phyloP scores from a whole-genome alignment of 2,329 filamentous ascomycete genomes.

The Teratosphaeria epicoccoides region DNA sequence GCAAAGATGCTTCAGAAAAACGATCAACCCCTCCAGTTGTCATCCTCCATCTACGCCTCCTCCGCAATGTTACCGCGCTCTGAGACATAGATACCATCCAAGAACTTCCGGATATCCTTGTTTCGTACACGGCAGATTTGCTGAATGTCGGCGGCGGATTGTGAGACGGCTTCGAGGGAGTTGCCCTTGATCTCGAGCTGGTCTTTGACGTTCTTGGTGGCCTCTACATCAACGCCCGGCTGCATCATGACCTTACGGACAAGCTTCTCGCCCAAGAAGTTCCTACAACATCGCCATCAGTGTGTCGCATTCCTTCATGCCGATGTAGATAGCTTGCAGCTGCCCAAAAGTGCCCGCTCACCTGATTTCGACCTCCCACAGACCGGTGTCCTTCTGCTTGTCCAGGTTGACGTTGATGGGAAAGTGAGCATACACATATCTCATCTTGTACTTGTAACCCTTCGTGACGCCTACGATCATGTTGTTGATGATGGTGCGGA shows the following conservation, averaged over 20 bases:
- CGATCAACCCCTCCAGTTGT: neutral
- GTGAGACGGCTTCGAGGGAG: constrained; percentile 93
- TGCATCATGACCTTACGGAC: constrained; percentile 86
- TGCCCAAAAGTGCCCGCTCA: constrained; percentile 39
- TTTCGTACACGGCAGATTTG: constrained; percentile 99
- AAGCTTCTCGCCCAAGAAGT: constrained; percentile 99
- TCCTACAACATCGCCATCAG: constrained; percentile 40
- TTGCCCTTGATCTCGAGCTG: constrained; percentile 89
- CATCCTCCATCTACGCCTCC: neutral
- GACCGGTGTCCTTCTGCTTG: constrained; percentile 84
- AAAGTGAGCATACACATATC: constrained; percentile 99
- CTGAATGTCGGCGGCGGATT: constrained; percentile 98
- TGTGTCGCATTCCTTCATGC: neutral
- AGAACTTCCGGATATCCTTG: constrained; percentile 99
- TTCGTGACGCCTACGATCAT: constrained; percentile 96
- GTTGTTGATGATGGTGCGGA: constrained; percentile 98
- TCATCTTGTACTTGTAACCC: constrained; percentile 99
- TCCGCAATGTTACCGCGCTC: constrained; percentile 85
- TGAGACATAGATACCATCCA: constrained; percentile 99
- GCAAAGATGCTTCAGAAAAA: neutral
- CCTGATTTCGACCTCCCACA: constrained; percentile 93
- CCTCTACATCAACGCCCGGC: constrained; percentile 78
- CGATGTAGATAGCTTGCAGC: too few relatives aligned
- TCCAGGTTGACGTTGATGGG: constrained; percentile 99
- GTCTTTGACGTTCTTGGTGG: constrained; percentile 91